Conservation (phyloP, 371 early-diverging fungal genomes). For the Synchytrium microbalum region DNA sequence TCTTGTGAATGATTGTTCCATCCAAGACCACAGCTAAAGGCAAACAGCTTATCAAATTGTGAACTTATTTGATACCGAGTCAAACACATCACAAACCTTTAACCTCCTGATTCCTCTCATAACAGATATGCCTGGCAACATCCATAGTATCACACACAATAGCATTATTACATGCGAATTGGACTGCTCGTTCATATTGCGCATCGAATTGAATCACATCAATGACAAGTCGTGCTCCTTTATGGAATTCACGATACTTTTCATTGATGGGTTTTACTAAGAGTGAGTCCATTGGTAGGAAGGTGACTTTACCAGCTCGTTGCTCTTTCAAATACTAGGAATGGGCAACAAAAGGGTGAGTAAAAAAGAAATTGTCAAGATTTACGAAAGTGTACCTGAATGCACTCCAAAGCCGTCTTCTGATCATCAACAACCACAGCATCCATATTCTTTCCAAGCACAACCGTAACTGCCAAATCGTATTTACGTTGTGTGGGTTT, state of each 20-base stretch:
- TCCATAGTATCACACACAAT: conserved; percentile 81
- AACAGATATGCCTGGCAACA: conserved; percentile 79
- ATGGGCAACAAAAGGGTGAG: background rate
- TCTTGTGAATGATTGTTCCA: conserved; percentile 91
- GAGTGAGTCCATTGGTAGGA: conserved; percentile 86
- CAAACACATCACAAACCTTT: conserved; percentile 47
- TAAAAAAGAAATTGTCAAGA: conserved; percentile 9
- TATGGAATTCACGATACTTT: conserved; percentile 61
- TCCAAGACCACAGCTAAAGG: conserved; percentile 77
- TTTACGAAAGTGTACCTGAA: conserved; percentile 26
- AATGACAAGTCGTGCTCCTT: conserved; percentile 74
- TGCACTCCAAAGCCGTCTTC: conserved; percentile 50
- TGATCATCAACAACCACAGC: conserved; percentile 52
- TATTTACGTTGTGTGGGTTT: conserved; percentile 90
- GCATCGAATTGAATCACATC: conserved; percentile 83
- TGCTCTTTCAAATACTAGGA: conserved; percentile 82
- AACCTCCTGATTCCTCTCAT: conserved; percentile 67
- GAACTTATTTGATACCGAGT: conserved; percentile 1
- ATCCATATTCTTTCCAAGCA: conserved; percentile 48
- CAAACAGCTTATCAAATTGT: conserved; percentile 8
- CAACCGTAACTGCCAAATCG: conserved; percentile 68
- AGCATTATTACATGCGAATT: conserved; percentile 81
- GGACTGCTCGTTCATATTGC: conserved; percentile 67
- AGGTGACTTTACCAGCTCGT: conserved; percentile 85
- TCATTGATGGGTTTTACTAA: conserved; percentile 65